These are phyloP conservation scores for Cutaneotrichosporon sp. DNA, from an alignment of 1,284 basidiomycete species.

Conservation along the genomic window DNA sequence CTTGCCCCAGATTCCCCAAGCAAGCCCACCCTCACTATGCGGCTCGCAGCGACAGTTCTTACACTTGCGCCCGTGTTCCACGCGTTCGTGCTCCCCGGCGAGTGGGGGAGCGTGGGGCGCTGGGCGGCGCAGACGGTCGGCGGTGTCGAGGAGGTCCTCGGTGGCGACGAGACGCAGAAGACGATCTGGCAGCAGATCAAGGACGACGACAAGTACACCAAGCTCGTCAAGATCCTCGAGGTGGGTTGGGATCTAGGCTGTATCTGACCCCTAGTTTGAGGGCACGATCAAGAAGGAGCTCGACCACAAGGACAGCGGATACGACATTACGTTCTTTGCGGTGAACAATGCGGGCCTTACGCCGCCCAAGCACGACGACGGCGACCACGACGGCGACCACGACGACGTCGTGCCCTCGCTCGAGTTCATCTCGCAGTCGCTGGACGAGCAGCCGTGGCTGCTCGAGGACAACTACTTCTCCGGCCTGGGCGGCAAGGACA, in stretches of 20 bases:
- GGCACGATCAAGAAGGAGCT: slow-evolving; percentile 44
- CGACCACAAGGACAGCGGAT: slow-evolving; percentile 40
- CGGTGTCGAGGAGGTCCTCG: not conserved
- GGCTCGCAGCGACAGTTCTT: not conserved
- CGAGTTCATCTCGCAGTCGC: slow-evolving; percentile 29
- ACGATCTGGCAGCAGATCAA: slow-evolving; percentile 51
- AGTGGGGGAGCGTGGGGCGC: slow-evolving; percentile 2
- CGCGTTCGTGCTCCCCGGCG: not conserved
- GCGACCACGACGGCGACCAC: slow-evolving; percentile 35
- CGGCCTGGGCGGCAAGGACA: slow-evolving; percentile 17
- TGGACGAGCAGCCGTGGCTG: slow-evolving; percentile 36
- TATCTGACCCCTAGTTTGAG: slow-evolving; percentile 37
- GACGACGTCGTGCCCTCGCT: slow-evolving; percentile 31
- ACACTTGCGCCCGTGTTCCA: slow-evolving; percentile 1
- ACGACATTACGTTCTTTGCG: slow-evolving; percentile 54
- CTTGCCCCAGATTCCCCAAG: too few relatives aligned
- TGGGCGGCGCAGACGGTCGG: not conserved
- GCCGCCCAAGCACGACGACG: slow-evolving; percentile 39
- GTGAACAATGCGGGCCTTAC: slow-evolving; percentile 52
- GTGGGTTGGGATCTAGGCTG: slow-evolving; percentile 28
- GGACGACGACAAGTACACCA: slow-evolving; percentile 49
- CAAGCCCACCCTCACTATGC: not conserved
- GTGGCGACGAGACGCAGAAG: slow-evolving; percentile 35
- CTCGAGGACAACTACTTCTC: slow-evolving; percentile 9
- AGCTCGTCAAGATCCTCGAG: slow-evolving; percentile 52